Conservation (phyloP, 1,139 yeast genomes). For the Meyerozyma carpophila region DNA sequence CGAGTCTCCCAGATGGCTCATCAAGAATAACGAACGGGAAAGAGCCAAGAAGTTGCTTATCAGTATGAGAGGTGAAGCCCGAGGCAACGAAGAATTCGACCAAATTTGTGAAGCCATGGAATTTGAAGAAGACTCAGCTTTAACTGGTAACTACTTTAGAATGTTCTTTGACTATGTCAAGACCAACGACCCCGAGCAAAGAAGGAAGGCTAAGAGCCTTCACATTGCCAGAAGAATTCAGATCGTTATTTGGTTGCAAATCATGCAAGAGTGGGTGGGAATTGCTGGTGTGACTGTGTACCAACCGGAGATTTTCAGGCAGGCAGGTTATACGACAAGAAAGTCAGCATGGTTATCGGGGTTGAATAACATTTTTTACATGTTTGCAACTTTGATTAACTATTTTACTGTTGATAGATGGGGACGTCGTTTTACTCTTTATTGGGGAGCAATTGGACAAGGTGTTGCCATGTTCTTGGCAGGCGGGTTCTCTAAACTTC, state of each 20-base stretch:
- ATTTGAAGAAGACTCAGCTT: constrained; percentile 16
- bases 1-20: constrained; percentile 49
- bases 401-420: constrained; percentile 21
- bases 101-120: constrained; percentile 8
- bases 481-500: constrained; percentile 29
- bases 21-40: constrained; percentile 11
- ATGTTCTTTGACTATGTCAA: constrained; percentile 14
- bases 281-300: constrained; percentile 38
- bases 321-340: constrained; percentile 23
- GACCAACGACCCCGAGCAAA: constrained; percentile 6
- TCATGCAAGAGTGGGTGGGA: constrained; percentile 38
- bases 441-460: constrained; percentile 31
- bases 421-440: constrained; percentile 26
- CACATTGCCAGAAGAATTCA: constrained; percentile 31
- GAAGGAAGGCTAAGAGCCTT: constrained; percentile 11
- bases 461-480: constrained; percentile 32
- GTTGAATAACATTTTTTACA: constrained; percentile 18
- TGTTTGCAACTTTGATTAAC: constrained; percentile 19
- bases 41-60: constrained; percentile 2
- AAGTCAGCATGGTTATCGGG: constrained; percentile 23
- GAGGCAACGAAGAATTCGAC: constrained; percentile 5
- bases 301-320: constrained; percentile 29
- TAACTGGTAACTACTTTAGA: constrained; percentile 14
- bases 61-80: constrained; percentile 7
- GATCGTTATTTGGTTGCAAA: constrained; percentile 32